Evolutionary conservation across 2,329 filamentous ascomycete genomes (phyloP), one percentile per base, ranked within the genome.

Genomic region (Neonectria sp.): DNA sequence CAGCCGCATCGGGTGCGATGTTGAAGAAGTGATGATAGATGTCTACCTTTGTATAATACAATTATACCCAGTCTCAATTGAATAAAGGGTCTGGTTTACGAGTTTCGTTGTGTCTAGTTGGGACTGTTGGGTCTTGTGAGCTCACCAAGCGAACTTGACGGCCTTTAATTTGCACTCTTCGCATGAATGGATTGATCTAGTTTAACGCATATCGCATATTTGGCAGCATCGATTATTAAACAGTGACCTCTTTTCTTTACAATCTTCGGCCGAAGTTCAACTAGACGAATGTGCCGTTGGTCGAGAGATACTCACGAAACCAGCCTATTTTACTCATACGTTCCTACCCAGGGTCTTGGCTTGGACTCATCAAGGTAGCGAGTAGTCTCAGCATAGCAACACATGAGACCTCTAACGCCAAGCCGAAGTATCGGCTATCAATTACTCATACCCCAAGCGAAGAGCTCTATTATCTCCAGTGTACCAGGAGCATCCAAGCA

Each of bases 1-100:
- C 90, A 0, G 88, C 89, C 8, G 78, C 83, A 6, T 75, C 80
- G 0, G 88, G 87, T 2, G 86, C 86, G 51, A 86, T 90, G 25
- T 72, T 90, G 63, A 84, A 84, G 21, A 59, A 63, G 49, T 67
- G 40, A 63, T 46, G 27, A 33, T 33, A 17, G 45, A 40, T 29
- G 4, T 27, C 2, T 6, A n/a, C 25, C 27, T 52, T 9, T 13
- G 21, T 43, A 45, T 25, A n/a, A 59, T 31, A 6, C 21, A 29
- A 40, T 6, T 25, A 49, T 12, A 3, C 24, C 15, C 9, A 9
- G 7, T 29, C 3, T 17, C 17, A 40, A 24, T 45, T 33, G 24
- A 29, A 31, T 53, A 6, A 7, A 2, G n/a, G 8, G 11, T 35
- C 3, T 35, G 11, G 25, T 35, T 24, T 2, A 17, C 4, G 7